Percentiles rank a stretch among this genome's conserved stretches.
Evolutionary conservation across 192 early-diverging fungal genomes (phyloP).

Genomic region (Lobosporangium transversale): DNA sequence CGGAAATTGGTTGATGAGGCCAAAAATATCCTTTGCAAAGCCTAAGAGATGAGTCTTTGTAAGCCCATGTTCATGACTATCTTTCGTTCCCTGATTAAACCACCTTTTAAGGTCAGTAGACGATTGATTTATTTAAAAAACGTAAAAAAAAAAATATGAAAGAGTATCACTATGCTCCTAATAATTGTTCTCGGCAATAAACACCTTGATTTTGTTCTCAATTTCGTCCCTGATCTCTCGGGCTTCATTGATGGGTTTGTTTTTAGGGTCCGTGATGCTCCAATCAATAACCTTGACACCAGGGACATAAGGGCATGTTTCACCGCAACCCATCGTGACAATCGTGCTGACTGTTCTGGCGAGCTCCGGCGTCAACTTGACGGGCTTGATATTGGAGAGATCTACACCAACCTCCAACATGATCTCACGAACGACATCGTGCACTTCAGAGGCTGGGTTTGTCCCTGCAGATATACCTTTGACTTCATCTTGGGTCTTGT

Average conservation of each 20-base stretch:
- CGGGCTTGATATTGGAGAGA: conserved; percentile 36
- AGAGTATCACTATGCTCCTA: too few relatives aligned
- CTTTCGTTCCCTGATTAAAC: too few relatives aligned
- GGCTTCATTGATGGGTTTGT: conserved; percentile 27
- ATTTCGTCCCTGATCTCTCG: conserved; percentile 39
- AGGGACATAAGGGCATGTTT: conserved; percentile 32
- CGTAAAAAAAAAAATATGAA: too few relatives aligned
- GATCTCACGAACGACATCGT: conserved; percentile 29
- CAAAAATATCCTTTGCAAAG: too few relatives aligned
- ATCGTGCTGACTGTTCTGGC: conserved; percentile 36
- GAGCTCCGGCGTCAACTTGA: conserved; percentile 43
- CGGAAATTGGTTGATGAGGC: too few relatives aligned
- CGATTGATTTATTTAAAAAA: too few relatives aligned
- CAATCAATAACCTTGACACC: conserved; percentile 45
- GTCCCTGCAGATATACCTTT: conserved; percentile 43
- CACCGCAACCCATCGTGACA: conserved; percentile 42
- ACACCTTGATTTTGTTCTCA: conserved; percentile 32
- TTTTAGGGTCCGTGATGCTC: conserved; percentile 32
- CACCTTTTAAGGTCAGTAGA: too few relatives aligned
- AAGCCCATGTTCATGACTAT: too few relatives aligned
- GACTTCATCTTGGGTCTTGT: conserved; percentile 33
- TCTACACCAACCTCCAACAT: conserved; percentile 40
- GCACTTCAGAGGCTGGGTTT: conserved; percentile 41
- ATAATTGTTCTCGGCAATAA: conserved; percentile 39
- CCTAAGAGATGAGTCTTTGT: too few relatives aligned